Evolutionary conservation across 139 green algal genomes (phyloP), one percentile per base, ranked within the genome.

Genomic region (Chlamydomonas applanata): DNA sequence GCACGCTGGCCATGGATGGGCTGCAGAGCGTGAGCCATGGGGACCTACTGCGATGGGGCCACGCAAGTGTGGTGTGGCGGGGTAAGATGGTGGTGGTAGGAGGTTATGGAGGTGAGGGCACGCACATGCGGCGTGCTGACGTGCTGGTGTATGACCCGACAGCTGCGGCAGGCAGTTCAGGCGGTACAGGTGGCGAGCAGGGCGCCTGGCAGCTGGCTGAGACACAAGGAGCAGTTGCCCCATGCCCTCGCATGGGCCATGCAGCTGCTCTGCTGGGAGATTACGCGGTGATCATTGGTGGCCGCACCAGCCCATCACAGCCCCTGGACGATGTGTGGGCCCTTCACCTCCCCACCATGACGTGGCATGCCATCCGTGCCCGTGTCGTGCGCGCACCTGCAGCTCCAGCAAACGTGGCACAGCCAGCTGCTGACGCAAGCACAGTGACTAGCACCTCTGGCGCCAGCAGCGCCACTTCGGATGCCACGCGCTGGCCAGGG

Each of bases 71-170:
- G 1, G 30, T 35, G 9, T 22, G 67, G 2, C 45, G 49, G 13
- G 34, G 61, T 27, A 40, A 46, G 0, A 27, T 90, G n/a, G 36
- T 78, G 1, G 73, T 86, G 30, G 71, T 90, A 3, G 85, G 82
- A 20, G 85, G 85, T 45, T 90, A 86, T 72, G 85, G 85, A 24
- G 85, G 85, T 25, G 45, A 52, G n/a, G 69, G 73, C 44, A 45
- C 82, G 14, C 85, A 90, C 72, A 70, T 40, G 32, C 60, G 85
- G 27, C 73, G 76, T 17, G 46, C 40, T 20, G 84, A 89, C 36
- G 71, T 87, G 1, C 69, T 86, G 20, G 2, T 73, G 57, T 83
- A 77, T 70, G 69, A 82, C 53, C 68, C 61, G 22, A n/a, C 60
- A 44, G 27, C 60, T 67, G 4, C 13, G 17, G 17, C 57, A 33